Conservation (phyloP, 208 protist species). For the Wallacemonas rigidus region DNA sequence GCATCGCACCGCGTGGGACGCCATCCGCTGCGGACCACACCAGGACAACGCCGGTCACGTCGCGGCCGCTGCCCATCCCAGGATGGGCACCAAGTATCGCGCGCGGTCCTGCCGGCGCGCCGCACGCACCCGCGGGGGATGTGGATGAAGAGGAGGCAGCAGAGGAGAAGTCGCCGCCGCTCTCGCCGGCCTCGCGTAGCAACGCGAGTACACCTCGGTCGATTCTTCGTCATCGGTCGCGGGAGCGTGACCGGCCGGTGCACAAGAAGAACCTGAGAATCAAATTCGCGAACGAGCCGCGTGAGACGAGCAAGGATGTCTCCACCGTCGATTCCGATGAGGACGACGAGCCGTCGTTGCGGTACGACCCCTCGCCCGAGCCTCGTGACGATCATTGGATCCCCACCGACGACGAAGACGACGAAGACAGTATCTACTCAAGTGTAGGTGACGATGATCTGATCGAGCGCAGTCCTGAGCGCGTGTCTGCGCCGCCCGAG, state of each 20-base stretch:
- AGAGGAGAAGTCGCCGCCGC: neutral
- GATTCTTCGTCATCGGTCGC: constrained; percentile 11
- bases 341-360: constrained; percentile 37
- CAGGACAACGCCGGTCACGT: neutral
- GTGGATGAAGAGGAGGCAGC: constrained; percentile 32
- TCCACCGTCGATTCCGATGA: constrained; percentile 15
- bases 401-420: neutral
- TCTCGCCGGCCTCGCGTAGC: constrained; percentile 4
- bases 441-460: constrained; percentile 4
- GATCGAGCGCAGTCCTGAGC: constrained; percentile 5
- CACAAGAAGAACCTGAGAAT: constrained; percentile 15
- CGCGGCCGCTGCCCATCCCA: constrained; percentile 11
- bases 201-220: constrained; percentile 19
- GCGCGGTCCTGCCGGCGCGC: neutral
- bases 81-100: neutral
- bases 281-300: constrained; percentile 9
- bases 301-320: constrained; percentile 3
- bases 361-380: constrained; percentile 24
- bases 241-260: constrained; percentile 14
- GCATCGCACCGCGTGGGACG: constrained; percentile 15
- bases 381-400: neutral
- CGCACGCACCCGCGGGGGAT: neutral
- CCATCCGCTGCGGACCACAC: too few species aligned
- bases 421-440: constrained; percentile 1
- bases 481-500: neutral